Percentiles rank a stretch among this genome's conserved stretches.
Conservation (phyloP, 495 filamentous ascomycete genomes). For the Penicillium atrosanguineum region DNA sequence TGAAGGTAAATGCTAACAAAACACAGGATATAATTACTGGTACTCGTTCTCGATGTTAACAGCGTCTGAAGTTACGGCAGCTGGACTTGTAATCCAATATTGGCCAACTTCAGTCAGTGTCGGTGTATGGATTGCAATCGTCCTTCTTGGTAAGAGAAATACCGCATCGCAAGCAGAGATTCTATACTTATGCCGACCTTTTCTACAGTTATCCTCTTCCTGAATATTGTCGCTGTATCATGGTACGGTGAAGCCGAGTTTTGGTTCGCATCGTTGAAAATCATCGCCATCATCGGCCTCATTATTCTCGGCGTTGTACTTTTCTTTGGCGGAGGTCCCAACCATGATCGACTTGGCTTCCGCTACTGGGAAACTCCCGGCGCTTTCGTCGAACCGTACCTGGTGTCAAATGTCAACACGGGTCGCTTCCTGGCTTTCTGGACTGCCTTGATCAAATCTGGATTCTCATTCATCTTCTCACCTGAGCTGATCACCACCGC, state of each 20-base stretch:
- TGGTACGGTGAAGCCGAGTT: slow-evolving; percentile 75
- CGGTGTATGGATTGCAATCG: slow-evolving; percentile 68
- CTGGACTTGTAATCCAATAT: slow-evolving; percentile 66
- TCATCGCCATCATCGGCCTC: slow-evolving; percentile 56
- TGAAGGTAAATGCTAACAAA: neutral
- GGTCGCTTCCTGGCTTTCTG: slow-evolving; percentile 44
- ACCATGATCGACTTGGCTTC: slow-evolving; percentile 63
- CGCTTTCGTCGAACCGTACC: slow-evolving; percentile 56
- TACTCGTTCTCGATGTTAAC: slow-evolving; percentile 56
- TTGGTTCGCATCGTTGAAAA: slow-evolving; percentile 62
- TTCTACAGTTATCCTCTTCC: slow-evolving; percentile 49
- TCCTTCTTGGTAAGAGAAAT: slow-evolving; percentile 52
- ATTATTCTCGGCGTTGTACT: slow-evolving; percentile 66
- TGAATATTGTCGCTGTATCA: slow-evolving; percentile 67
- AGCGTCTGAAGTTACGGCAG: slow-evolving; percentile 66
- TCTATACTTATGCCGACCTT: neutral
- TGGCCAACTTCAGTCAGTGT: slow-evolving; percentile 53
- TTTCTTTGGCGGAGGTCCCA: slow-evolving; percentile 47
- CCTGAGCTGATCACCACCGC: slow-evolving; percentile 75
- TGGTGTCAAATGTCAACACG: slow-evolving; percentile 21
- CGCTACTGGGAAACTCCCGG: slow-evolving; percentile 69
- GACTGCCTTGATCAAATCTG: slow-evolving; percentile 43
- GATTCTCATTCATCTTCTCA: slow-evolving; percentile 56
- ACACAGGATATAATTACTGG: slow-evolving; percentile 54
- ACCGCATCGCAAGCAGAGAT: neutral